These are phyloP conservation scores for Hemileia vastatrix DNA, from an alignment of 1,284 basidiomycete genomes.

Conservation along the genomic window DNA sequence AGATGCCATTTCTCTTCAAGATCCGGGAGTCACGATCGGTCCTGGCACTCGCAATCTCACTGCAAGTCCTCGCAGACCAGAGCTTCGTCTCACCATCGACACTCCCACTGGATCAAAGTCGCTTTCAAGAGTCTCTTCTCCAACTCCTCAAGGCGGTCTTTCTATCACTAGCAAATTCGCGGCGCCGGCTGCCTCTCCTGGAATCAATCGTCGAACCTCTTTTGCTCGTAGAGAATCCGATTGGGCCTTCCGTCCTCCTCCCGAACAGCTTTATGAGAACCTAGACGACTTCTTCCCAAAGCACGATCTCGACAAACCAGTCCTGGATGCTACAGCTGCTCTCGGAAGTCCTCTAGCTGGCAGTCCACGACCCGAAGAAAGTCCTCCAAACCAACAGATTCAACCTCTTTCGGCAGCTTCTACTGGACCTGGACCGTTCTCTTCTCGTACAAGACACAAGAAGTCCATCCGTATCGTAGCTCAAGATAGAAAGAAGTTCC, in stretches of 20 bases:
- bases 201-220: slow-evolving; percentile 31
- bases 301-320: slow-evolving; percentile 88
- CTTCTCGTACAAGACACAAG: slow-evolving; percentile 48
- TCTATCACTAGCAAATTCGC: slow-evolving; percentile 7
- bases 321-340: slow-evolving; percentile 60
- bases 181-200: background rate
- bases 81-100: slow-evolving; percentile 35
- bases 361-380: background rate
- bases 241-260: slow-evolving; percentile 65
- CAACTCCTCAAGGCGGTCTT: slow-evolving; percentile 13
- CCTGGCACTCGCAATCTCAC: background rate
- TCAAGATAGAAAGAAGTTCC: slow-evolving; percentile 49
- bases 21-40: slow-evolving; percentile 12
- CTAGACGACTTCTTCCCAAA: slow-evolving; percentile 92
- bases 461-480: slow-evolving; percentile 89
- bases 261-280: slow-evolving; percentile 86
- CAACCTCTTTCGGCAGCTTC: slow-evolving; percentile 30
- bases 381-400: slow-evolving; percentile 25
- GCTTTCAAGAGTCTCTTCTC: slow-evolving; percentile 24
- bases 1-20: background rate
- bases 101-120: slow-evolving; percentile 13
- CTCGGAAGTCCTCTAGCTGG: slow-evolving; percentile 55
- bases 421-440: background rate
- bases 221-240: slow-evolving; percentile 38
- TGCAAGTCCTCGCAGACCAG: slow-evolving; percentile 30